Evolutionary conservation across 164 flowering plant genomes (phyloP).

Genomic region (Akebia trifoliata): DNA sequence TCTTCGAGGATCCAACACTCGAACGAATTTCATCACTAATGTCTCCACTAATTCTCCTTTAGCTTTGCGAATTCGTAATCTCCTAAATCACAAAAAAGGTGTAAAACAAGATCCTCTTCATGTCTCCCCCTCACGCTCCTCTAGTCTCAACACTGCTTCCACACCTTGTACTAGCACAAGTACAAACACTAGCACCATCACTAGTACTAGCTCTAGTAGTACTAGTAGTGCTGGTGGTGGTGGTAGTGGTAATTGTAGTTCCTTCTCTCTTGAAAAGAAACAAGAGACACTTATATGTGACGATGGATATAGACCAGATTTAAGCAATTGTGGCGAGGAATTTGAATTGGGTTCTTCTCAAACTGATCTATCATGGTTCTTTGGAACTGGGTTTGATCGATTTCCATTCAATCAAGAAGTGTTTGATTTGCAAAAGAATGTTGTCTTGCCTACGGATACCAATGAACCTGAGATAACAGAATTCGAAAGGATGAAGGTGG

Average conservation of each 20-base stretch:
- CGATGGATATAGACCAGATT: slow-evolving; percentile 52
- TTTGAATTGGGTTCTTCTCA: slow-evolving; percentile 26
- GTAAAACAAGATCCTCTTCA: slow-evolving; percentile 12
- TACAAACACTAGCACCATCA: background rate
- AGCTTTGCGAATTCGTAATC: slow-evolving; percentile 59
- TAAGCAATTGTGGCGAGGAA: slow-evolving; percentile 38
- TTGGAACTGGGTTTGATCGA: slow-evolving; percentile 26
- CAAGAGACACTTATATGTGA: slow-evolving; percentile 7
- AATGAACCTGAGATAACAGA: slow-evolving; percentile 34
- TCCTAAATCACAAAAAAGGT: slow-evolving; percentile 48
- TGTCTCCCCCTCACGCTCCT: slow-evolving; percentile 3
- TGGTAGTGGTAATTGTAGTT: background rate
- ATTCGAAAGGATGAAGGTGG: slow-evolving; percentile 68
- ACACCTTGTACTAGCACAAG: slow-evolving; percentile 7
- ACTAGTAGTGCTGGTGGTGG: slow-evolving; percentile 5
- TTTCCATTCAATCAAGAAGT: slow-evolving; percentile 30
- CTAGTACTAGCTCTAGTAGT: background rate
- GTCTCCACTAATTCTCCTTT: slow-evolving; percentile 65
- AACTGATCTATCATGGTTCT: slow-evolving; percentile 32
- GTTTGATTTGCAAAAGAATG: slow-evolving; percentile 33
- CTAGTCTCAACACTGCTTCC: background rate
- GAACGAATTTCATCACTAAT: slow-evolving; percentile 65
- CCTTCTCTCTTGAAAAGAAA: slow-evolving; percentile 4
- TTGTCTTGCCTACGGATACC: slow-evolving; percentile 7
- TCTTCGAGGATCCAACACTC: slow-evolving; percentile 75